phyloP scores from a whole-genome alignment of 1,284 basidiomycete species.

The Cryptococcus sp. region DNA sequence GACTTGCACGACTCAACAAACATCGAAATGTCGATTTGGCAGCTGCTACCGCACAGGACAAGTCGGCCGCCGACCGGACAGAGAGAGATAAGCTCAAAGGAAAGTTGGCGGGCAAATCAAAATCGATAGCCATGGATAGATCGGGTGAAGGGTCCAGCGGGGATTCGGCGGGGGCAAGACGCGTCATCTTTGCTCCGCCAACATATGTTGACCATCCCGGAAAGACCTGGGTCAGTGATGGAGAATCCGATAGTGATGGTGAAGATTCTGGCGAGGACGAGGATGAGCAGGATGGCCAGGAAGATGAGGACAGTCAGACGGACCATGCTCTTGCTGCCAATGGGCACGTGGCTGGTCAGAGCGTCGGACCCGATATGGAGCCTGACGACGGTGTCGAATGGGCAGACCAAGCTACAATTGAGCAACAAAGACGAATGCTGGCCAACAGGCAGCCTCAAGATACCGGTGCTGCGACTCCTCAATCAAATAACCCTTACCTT shows the following conservation, averaged over 20 bases:
- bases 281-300: constrained; percentile 14
- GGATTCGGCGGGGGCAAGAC: constrained; percentile 18
- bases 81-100: constrained; percentile 31
- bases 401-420: constrained; percentile 49
- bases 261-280: constrained; percentile 60
- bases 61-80: constrained; percentile 24
- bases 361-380: constrained; percentile 44
- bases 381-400: constrained; percentile 53
- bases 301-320: constrained; percentile 20
- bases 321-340: constrained; percentile 20
- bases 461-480: background rate
- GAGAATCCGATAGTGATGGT: constrained; percentile 58
- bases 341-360: constrained; percentile 14
- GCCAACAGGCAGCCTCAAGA: background rate
- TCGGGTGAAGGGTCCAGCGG: constrained; percentile 16
- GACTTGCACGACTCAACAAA: constrained; percentile 92
- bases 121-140: constrained; percentile 10
- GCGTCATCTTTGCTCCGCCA: constrained; percentile 51
- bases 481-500: constrained; percentile 27
- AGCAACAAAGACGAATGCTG: constrained; percentile 31
- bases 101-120: constrained; percentile 27
- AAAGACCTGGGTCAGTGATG: constrained; percentile 65
- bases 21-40: constrained; percentile 91
- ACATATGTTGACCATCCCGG: constrained; percentile 54
- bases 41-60: constrained; percentile 30